Evolutionary conservation across 495 filamentous ascomycete species (phyloP).

Genomic region (Tuber microsphaerosporum): DNA sequence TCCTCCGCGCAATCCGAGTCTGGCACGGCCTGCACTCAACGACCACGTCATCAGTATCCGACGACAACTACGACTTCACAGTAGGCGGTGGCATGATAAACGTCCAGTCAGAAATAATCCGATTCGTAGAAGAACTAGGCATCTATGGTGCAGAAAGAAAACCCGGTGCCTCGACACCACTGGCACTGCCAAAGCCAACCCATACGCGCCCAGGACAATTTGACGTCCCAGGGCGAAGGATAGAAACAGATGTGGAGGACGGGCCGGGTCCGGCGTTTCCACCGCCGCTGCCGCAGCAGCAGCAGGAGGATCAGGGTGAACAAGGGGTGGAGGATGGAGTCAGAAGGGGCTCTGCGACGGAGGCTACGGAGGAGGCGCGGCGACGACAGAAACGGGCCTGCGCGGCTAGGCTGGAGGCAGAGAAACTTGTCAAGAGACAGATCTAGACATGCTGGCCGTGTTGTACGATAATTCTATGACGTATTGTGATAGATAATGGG

Average conservation of each 20-base stretch:
- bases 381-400: background rate
- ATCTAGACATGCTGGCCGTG: constrained; percentile 5
- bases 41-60: background rate
- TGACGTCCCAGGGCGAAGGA: background rate
- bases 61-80: constrained; percentile 14
- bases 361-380: background rate
- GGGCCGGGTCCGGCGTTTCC: background rate
- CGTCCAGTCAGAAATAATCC: constrained; percentile 28
- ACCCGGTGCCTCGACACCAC: background rate
- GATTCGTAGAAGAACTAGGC: constrained; percentile 27
- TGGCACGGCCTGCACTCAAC: constrained; percentile 19
- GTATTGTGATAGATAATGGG: background rate
- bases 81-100: constrained; percentile 24
- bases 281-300: background rate
- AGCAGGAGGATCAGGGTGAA: background rate
- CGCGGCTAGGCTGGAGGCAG: constrained; percentile 1
- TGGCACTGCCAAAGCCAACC: background rate
- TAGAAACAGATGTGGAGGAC: background rate
- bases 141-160: constrained; percentile 8
- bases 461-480: background rate
- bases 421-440: constrained; percentile 20
- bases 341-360: background rate
- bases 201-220: background rate
- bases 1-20: constrained; percentile 14
- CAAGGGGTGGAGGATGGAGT: background rate